Evolutionary conservation across 73 alveolate species (phyloP), one percentile per base, ranked within the genome.

Genomic region (Vitrella brassicaformis): DNA sequence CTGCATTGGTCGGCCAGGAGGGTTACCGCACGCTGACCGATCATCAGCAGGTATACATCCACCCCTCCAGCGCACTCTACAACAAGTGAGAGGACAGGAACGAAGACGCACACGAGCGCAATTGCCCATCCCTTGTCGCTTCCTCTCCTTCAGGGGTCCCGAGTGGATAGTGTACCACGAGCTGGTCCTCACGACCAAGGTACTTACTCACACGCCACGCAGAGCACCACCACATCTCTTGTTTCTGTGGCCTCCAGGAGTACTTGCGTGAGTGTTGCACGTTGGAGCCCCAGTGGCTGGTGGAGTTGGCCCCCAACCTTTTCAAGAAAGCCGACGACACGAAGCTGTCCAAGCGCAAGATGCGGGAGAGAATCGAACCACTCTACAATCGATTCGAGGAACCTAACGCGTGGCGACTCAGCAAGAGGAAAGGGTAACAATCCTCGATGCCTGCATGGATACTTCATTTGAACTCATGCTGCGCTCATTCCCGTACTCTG

Each of bases 331-430:
- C 83, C 28, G 83, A 76, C 73, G 75, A 74, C 45, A 83, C 94
- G 78, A 66, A 77, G 70, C 71, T 86, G 72, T 84, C 90, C 68
- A 93, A 89, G 86, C 87, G 93, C 74, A 94, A 94, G 93, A 91
- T 87, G 90, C 85, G 91, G 47, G 98, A 97, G 88, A 95, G 97
- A 79, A 85, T 97, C 46, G 98, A 95, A 80, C 98, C 99, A 4
- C 86, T 91, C 72, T 88, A 86, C 83, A 95, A 93, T 85, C 96
- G 96, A 81, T 93, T 79, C 86, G 99, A 97, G 83, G 99, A 97
- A 81, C 96, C 98, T 14, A 90, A 97, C 81, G 99, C 98, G n/a
- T 97, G 99, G 99, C 93, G 99, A 75, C 89, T 97, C 47, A 86
- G 97, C 22, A 90, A 94, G 81, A 91, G 99, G 80, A 94, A 90